Evolutionary conservation across 306 rosid species (phyloP).

Genomic region (Gastrolobium villosum): DNA sequence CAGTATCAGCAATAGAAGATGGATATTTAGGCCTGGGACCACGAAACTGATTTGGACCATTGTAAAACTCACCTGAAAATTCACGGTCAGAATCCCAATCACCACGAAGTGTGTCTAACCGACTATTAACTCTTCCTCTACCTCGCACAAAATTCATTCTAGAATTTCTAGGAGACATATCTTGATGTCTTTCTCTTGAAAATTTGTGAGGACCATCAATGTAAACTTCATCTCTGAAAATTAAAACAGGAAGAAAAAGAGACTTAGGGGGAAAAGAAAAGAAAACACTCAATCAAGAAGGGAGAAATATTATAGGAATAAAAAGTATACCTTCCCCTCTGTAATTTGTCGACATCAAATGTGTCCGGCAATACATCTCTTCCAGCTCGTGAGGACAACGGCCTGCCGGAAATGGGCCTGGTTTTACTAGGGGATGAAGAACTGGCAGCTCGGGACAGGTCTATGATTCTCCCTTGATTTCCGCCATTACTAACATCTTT

Average conservation of each 20-base stretch:
- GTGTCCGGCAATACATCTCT: slow-evolving; percentile 68
- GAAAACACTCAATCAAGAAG: background rate
- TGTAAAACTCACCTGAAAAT: slow-evolving; percentile 68
- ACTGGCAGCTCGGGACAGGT: slow-evolving; percentile 67
- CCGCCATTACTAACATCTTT: slow-evolving; percentile 62
- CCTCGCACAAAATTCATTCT: slow-evolving; percentile 76
- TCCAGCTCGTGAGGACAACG: slow-evolving; percentile 58
- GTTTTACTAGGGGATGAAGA: slow-evolving; percentile 69
- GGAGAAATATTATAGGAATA: background rate
- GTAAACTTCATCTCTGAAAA: slow-evolving; percentile 78
- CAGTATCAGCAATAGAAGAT: slow-evolving; percentile 60
- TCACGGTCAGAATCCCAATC: slow-evolving; percentile 77
- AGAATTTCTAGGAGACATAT: slow-evolving; percentile 69
- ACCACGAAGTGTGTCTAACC: slow-evolving; percentile 54
- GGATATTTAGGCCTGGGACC: slow-evolving; percentile 74
- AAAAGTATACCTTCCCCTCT: slow-evolving; percentile 77
- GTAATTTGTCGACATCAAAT: slow-evolving; percentile 60
- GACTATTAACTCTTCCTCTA: slow-evolving; percentile 67
- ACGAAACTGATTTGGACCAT: slow-evolving; percentile 70
- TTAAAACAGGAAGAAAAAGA: slow-evolving; percentile 31
- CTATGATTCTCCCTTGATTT: slow-evolving; percentile 75
- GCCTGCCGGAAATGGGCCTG: slow-evolving; percentile 59
- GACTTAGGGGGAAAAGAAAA: slow-evolving; percentile 28
- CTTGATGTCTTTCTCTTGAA: slow-evolving; percentile 78
- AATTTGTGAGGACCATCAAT: slow-evolving; percentile 63